These are phyloP conservation scores for Yarrowia divulgata DNA, from an alignment of 805 yeast species.

Conservation along the genomic window DNA sequence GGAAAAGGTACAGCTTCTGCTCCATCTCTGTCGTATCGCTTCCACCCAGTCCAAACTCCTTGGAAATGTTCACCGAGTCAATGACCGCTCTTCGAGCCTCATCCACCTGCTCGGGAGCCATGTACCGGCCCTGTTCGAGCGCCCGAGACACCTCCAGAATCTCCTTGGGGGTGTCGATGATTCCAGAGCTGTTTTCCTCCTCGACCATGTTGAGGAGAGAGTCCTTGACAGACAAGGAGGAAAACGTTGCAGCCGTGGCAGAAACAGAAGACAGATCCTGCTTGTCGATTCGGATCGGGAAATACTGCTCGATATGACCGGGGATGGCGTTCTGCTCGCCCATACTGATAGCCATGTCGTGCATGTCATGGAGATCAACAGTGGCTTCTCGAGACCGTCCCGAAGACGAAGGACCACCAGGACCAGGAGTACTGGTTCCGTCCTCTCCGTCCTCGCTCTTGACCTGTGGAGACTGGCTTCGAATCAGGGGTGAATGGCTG, in stretches of 20 bases:
- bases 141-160: slow-evolving; percentile 34
- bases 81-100: slow-evolving; percentile 30
- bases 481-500: slow-evolving; percentile 25
- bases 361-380: slow-evolving; percentile 26
- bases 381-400: slow-evolving; percentile 30
- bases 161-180: slow-evolving; percentile 34
- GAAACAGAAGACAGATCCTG: slow-evolving; percentile 40
- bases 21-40: slow-evolving; percentile 43
- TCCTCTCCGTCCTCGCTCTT: slow-evolving; percentile 37
- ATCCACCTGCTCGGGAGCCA: slow-evolving; percentile 40
- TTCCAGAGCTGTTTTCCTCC: slow-evolving; percentile 16
- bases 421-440: not conserved
- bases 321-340: slow-evolving; percentile 37
- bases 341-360: slow-evolving; percentile 31
- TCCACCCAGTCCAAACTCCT: slow-evolving; percentile 38
- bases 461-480: slow-evolving; percentile 18
- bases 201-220: slow-evolving; percentile 10
- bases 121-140: slow-evolving; percentile 25
- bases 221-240: not conserved
- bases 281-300: slow-evolving; percentile 45
- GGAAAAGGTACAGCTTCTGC: slow-evolving; percentile 53
- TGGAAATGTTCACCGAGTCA: slow-evolving; percentile 15
- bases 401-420: not conserved
- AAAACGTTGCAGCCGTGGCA: slow-evolving; percentile 6
- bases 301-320: slow-evolving; percentile 43